A percentile compares a stretch with the other conserved stretches of the same genome.
phyloP scores from a whole-genome alignment of 1,139 yeast genomes.

The Trichomonascaceae sp. region DNA sequence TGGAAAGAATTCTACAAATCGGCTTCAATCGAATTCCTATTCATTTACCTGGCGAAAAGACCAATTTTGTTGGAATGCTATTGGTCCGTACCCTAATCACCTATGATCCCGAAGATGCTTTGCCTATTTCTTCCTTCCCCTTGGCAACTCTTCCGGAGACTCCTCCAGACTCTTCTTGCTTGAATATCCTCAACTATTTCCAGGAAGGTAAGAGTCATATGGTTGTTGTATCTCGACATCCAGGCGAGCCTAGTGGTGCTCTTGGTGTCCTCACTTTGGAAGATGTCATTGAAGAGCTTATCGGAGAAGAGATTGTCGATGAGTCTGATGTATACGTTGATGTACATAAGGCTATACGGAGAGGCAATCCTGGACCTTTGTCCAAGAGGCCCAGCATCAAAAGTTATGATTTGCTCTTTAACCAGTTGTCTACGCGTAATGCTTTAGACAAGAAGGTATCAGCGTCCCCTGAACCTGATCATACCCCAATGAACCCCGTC shows the following conservation, averaged over 20 bases:
- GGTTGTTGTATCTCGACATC: conserved; percentile 84
- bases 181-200: conserved; percentile 88
- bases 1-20: conserved; percentile 85
- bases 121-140: conserved; percentile 90
- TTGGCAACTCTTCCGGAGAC: conserved; percentile 96
- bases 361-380: conserved; percentile 76
- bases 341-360: conserved; percentile 76
- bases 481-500: background rate
- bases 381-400: conserved; percentile 38
- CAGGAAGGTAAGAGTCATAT: conserved; percentile 97
- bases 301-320: conserved; percentile 96
- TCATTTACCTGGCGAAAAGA: conserved; percentile 82
- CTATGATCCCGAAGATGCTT: conserved; percentile 93
- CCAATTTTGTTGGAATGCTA: conserved; percentile 91
- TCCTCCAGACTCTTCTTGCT: conserved; percentile 81
- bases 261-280: conserved; percentile 88
- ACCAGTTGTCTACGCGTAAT: conserved; percentile 3
- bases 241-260: conserved; percentile 86
- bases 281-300: conserved; percentile 94
- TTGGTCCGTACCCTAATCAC: conserved; percentile 87
- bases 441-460: background rate
- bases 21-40: conserved; percentile 97
- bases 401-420: conserved; percentile 4
- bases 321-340: conserved; percentile 95
- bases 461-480: background rate